Conservation (phyloP, 2,329 filamentous ascomycete genomes). For the Fusarium vanettenii region DNA sequence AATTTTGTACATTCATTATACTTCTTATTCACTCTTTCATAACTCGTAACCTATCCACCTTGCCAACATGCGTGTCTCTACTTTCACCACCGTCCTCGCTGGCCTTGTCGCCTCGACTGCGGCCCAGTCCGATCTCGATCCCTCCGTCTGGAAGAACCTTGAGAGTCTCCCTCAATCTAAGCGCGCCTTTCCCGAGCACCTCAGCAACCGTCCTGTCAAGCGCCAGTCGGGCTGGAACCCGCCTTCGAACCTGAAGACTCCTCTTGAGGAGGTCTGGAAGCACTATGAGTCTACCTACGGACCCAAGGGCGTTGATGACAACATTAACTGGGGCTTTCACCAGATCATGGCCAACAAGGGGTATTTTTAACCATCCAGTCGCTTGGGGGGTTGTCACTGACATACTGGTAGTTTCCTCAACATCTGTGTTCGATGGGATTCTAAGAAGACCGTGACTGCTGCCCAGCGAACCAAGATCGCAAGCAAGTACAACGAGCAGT, state of each 20-base stretch:
- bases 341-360: constrained; percentile 47
- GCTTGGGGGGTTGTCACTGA: background rate
- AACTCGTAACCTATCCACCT: background rate
- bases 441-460: constrained; percentile 48
- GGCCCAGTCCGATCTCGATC: constrained; percentile 32
- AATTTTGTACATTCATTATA: constrained; percentile 1
- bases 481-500: constrained; percentile 47
- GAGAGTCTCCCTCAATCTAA: constrained; percentile 10
- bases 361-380: constrained; percentile 33
- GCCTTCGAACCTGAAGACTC: constrained; percentile 13
- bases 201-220: constrained; percentile 30
- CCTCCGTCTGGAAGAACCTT: constrained; percentile 30
- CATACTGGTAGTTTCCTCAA: constrained; percentile 18
- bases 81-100: background rate
- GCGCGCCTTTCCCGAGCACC: background rate
- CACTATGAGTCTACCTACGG: constrained; percentile 30
- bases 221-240: constrained; percentile 35
- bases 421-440: constrained; percentile 58
- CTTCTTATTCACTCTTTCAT: background rate
- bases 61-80: constrained; percentile 15
- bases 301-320: constrained; percentile 24
- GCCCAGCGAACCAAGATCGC: constrained; percentile 52
- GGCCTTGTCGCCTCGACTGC: constrained; percentile 13
- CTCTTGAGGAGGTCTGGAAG: constrained; percentile 30
- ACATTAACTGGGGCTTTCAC: constrained; percentile 47